Evolutionary conservation across 129 eudicot species (phyloP).

Genomic region (Flaveria brownii): DNA sequence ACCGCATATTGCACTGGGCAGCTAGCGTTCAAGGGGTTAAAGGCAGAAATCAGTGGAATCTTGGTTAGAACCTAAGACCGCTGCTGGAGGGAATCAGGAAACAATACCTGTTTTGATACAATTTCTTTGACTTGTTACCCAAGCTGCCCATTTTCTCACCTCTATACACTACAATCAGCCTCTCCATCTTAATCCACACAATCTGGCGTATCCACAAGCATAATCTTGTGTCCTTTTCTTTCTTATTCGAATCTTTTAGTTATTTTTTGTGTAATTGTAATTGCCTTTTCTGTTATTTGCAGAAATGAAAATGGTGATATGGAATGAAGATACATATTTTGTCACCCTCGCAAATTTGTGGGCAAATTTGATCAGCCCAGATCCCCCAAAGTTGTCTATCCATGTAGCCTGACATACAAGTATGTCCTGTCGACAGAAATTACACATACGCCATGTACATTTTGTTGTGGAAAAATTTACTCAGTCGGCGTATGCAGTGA

Average conservation of each 20-base stretch:
- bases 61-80: neutral
- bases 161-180: neutral
- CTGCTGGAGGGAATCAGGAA: neutral
- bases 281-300: constrained; percentile 16
- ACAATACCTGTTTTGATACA: neutral
- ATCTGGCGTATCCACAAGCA: neutral
- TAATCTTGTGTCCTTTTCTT: neutral
- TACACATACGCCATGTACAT: neutral
- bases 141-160: neutral
- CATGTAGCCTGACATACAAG: constrained; percentile 40
- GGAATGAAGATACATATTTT: constrained; percentile 63
- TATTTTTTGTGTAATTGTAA: neutral
- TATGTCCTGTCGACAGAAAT: constrained; percentile 8
- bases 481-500: constrained; percentile 14
- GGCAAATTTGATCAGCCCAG: constrained; percentile 70
- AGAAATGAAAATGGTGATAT: constrained; percentile 60
- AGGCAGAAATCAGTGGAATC: neutral
- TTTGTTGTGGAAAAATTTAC: neutral
- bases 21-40: too few species aligned
- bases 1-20: too few species aligned
- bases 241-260: neutral
- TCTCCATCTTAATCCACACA: neutral
- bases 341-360: constrained; percentile 72
- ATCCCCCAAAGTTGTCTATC: constrained; percentile 66
- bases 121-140: neutral